Percentiles rank a stretch among this genome's conserved stretches.
Evolutionary conservation across 139 green algal species (phyloP).

Genomic region (Coelastrella sp.): DNA sequence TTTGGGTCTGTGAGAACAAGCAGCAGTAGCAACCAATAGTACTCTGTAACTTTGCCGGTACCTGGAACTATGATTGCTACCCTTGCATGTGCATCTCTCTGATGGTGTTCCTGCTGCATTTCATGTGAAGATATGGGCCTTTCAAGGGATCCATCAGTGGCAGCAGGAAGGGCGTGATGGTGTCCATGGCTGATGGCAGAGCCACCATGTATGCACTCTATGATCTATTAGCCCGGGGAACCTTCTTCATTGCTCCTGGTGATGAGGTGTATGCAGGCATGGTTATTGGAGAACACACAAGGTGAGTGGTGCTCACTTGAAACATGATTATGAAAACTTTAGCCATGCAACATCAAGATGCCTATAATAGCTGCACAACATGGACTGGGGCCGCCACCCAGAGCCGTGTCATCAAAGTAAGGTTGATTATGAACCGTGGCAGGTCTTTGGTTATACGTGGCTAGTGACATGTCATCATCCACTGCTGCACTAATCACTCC

Average conservation of each 20-base stretch:
- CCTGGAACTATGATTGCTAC: background rate
- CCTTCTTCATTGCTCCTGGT: conserved; percentile 79
- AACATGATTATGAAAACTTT: background rate
- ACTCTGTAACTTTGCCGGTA: too few relatives aligned
- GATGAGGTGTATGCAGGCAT: conserved; percentile 84
- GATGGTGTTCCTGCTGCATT: background rate
- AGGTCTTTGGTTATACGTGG: too few relatives aligned
- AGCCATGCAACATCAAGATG: too few relatives aligned
- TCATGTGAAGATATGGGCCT: conserved; percentile 38
- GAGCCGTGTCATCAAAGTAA: too few relatives aligned
- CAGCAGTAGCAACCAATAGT: too few relatives aligned
- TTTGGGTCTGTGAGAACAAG: too few relatives aligned
- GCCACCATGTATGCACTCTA: conserved; percentile 75
- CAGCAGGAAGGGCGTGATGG: conserved; percentile 80
- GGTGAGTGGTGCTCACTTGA: conserved; percentile 9
- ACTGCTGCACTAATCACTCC: too few relatives aligned
- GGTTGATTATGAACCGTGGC: too few relatives aligned
- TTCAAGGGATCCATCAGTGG: conserved; percentile 71
- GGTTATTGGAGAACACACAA: conserved; percentile 84
- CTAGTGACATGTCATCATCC: too few relatives aligned
- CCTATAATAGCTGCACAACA: too few relatives aligned
- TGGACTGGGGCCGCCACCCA: too few relatives aligned
- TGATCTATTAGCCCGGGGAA: conserved; percentile 78
- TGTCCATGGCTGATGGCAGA: conserved; percentile 69
- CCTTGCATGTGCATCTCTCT: background rate